Evolutionary conservation across 805 yeast species (phyloP).

Genomic region (Spathaspora girioi): DNA sequence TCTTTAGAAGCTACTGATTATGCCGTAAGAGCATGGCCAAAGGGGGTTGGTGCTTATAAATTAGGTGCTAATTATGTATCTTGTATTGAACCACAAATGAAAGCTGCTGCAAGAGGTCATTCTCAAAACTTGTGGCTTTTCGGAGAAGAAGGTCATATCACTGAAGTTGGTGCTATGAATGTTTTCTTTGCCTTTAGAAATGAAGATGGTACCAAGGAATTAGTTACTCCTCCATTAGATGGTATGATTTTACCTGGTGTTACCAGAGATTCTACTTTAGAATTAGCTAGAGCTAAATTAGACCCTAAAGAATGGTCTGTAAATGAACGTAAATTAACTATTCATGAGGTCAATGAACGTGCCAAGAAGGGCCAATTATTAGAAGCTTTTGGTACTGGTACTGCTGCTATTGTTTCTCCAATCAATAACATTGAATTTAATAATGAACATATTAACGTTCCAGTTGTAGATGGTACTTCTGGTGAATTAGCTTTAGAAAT

Average conservation of each 20-base stretch:
- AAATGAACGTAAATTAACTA: slow-evolving; percentile 79
- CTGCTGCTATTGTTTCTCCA: slow-evolving; percentile 96
- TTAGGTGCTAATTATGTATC: slow-evolving; percentile 98
- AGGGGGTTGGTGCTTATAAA: slow-evolving; percentile 95
- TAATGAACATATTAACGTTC: slow-evolving; percentile 71
- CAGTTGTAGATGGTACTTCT: slow-evolving; percentile 71
- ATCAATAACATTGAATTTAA: slow-evolving; percentile 82
- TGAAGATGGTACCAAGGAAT: slow-evolving; percentile 81
- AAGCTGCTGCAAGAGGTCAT: slow-evolving; percentile 88
- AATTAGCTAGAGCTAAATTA: slow-evolving; percentile 72
- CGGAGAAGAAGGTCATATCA: slow-evolving; percentile 79
- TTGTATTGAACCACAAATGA: slow-evolving; percentile 82
- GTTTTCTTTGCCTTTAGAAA: slow-evolving; percentile 83
- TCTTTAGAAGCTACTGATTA: slow-evolving; percentile 90
- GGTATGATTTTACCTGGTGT: slow-evolving; percentile 98
- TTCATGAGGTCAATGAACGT: slow-evolving; percentile 73
- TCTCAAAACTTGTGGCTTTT: slow-evolving; percentile 97
- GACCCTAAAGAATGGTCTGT: slow-evolving; percentile 76
- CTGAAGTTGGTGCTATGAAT: slow-evolving; percentile 99
- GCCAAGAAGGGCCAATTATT: slow-evolving; percentile 78
- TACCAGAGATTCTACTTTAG: slow-evolving; percentile 84
- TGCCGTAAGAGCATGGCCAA: slow-evolving; percentile 99
- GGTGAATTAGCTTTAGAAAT: slow-evolving; percentile 77
- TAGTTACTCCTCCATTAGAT: slow-evolving; percentile 94
- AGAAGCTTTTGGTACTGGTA: slow-evolving; percentile 96